A percentile compares a stretch with the other conserved stretches of the same genome.
Conservation (phyloP, 2,329 filamentous ascomycete genomes). For the Corinectria fuckeliana region DNA sequence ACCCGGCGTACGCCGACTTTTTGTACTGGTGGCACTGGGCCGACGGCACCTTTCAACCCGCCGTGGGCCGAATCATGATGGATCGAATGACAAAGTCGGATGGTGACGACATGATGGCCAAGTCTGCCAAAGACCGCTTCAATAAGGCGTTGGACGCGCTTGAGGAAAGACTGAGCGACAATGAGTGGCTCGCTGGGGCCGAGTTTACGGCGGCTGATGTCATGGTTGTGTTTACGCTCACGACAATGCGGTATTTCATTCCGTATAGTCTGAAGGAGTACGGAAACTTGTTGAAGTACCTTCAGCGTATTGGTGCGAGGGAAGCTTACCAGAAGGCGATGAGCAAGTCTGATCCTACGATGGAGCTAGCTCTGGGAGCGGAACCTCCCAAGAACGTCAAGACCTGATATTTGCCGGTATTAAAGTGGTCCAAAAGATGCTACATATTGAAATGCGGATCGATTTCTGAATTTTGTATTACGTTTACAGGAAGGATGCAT, state of each 20-base stretch:
- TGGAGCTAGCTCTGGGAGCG: slow-evolving; percentile 44
- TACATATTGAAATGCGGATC: no score
- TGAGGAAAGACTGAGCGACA: slow-evolving; percentile 55
- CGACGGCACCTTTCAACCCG: slow-evolving; percentile 53
- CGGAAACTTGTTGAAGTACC: slow-evolving; percentile 52
- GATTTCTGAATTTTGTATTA: no score
- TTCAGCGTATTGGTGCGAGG: slow-evolving; percentile 51
- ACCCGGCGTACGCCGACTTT: slow-evolving; percentile 63
- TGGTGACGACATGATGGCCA: slow-evolving; percentile 35
- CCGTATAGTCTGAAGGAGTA: slow-evolving; percentile 51
- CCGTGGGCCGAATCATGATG: slow-evolving; percentile 46
- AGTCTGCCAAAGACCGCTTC: slow-evolving; percentile 44
- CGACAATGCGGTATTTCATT: slow-evolving; percentile 64
- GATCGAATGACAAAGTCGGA: slow-evolving; percentile 29
- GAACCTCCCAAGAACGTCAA: slow-evolving; percentile 30
- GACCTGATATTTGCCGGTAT: no score
- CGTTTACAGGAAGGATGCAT: no score
- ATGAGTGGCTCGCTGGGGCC: slow-evolving; percentile 63
- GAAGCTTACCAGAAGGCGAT: slow-evolving; percentile 56
- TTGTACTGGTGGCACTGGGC: slow-evolving; percentile 70
- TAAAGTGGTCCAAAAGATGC: no score
- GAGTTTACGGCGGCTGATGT: slow-evolving; percentile 71
- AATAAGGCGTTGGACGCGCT: slow-evolving; percentile 54
- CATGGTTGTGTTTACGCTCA: slow-evolving; percentile 66
- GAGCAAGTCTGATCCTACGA: slow-evolving; percentile 55